These are phyloP conservation scores for Pseudomonodictys pantanalensis DNA, from an alignment of 495 filamentous ascomycete genomes.

Conservation along the genomic window DNA sequence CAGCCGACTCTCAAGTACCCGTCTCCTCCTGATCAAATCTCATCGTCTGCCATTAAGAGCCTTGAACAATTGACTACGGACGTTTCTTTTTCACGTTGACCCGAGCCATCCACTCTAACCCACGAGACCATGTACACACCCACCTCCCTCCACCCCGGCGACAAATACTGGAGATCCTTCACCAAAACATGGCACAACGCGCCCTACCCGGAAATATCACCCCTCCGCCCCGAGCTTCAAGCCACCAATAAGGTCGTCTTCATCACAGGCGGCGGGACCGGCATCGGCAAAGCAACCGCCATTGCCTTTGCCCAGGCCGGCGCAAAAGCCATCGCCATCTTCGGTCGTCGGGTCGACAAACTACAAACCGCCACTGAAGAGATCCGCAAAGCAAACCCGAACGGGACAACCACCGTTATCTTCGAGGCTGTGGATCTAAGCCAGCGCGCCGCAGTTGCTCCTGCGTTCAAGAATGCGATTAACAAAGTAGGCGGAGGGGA, in stretches of 20 bases:
- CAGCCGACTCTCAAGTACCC: background rate
- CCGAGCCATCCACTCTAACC: no score
- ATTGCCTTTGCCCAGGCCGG: constrained; percentile 20
- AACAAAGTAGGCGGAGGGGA: constrained; percentile 37
- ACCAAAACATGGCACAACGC: constrained; percentile 18
- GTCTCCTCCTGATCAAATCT: background rate
- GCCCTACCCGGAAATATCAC: constrained; percentile 17
- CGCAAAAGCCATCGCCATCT: constrained; percentile 22
- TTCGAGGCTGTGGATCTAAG: constrained; percentile 29
- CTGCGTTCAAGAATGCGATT: constrained; percentile 36
- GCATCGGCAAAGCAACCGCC: constrained; percentile 22
- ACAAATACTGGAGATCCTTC: constrained; percentile 15
- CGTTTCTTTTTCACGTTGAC: constrained; percentile 4
- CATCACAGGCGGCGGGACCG: constrained; percentile 19
- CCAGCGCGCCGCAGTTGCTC: constrained; percentile 42
- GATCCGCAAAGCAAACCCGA: constrained; percentile 32
- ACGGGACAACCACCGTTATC: constrained; percentile 41
- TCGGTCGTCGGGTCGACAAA: constrained; percentile 36
- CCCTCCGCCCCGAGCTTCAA: constrained; percentile 13
- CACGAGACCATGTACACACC: no score
- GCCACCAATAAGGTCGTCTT: constrained; percentile 13
- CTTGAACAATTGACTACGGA: constrained; percentile 3
- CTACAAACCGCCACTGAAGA: constrained; percentile 33
- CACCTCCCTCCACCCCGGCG: constrained; percentile 7
- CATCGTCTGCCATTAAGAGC: background rate